Evolutionary conservation across 495 filamentous ascomycete genomes (phyloP), one percentile per base, ranked within the genome.

Genomic region (Neurospora cerealis): DNA sequence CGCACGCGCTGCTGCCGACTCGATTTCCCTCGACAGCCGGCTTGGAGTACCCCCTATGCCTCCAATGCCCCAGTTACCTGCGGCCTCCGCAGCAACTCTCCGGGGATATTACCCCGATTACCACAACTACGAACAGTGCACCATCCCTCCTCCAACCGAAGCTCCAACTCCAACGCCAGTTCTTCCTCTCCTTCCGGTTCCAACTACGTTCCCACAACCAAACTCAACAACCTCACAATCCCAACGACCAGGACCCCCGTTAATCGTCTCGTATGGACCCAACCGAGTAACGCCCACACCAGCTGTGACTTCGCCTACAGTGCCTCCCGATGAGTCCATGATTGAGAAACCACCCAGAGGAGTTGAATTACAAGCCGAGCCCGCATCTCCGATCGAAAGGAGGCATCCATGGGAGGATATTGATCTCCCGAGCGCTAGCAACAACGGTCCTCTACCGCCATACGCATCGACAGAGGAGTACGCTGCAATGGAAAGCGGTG

Each of bases 241-340:
- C 11, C 73, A 75, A 38, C 74, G 76, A 69, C 19, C 73, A 15
- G 71, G 72, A 5, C 17, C 69, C 1, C 77, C 75, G 4, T 72
- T 78, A 10, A 74, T 81, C 36, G 75, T 80, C 39, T 81, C 80
- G 0, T 81, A 81, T 71, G 80, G 80, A 7, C 80, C 80, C 2
- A 81, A 81, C 72, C 73, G 71, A 3, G 79, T 81, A 6, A 81
- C 80, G 0, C 80, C 79, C 4, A 81, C 79, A 10, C 80, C 80
- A 19, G 70, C 70, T 9, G 73, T 81, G 8, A 71, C 66, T 2
- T 73, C 78, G 4, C 78, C 79, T 1, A 81, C 79, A 37, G 79
- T 80, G 0, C 80, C 80, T 0, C 78, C 78, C 2, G 77, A 78
- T 71, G 80, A 81, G 15, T 48, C 71, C 37, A 70, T 80, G 41